Percentiles rank a stretch among this genome's conserved stretches.
These are phyloP conservation scores for Nematocida minor DNA, from an alignment of 371 early-diverging fungal species.

Conservation along the genomic window DNA sequence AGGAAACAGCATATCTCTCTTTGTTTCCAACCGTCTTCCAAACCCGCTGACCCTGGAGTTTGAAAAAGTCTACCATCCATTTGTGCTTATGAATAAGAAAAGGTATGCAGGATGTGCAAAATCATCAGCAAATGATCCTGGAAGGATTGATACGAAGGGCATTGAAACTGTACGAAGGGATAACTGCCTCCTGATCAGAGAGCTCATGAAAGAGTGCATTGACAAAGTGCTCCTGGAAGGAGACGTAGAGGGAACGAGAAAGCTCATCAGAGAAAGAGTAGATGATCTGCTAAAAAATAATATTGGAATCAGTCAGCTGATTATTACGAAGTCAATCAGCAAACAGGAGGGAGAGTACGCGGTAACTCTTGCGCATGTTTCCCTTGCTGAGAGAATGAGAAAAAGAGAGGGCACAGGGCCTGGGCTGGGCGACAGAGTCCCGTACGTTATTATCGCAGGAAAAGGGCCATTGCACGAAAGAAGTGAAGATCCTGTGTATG, in stretches of 20 bases:
- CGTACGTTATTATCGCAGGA: conserved; percentile 89
- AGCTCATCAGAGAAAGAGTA: conserved; percentile 79
- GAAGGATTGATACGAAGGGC: conserved; percentile 94
- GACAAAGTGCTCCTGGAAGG: conserved; percentile 80
- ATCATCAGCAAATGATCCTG: conserved; percentile 76
- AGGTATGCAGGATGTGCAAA: conserved; percentile 83
- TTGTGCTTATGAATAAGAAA: conserved; percentile 95
- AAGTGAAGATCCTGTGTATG: conserved; percentile 96
- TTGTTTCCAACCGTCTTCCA: conserved; percentile 77
- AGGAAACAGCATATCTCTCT: conserved; percentile 67
- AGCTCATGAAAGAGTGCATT: conserved; percentile 84
- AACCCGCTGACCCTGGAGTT: conserved; percentile 95
- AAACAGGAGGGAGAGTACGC: conserved; percentile 83
- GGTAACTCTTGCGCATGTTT: conserved; percentile 89
- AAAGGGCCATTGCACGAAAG: conserved; percentile 84
- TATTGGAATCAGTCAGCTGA: conserved; percentile 87
- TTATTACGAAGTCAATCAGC: conserved; percentile 90
- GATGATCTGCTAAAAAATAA: conserved; percentile 84
- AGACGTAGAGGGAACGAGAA: conserved; percentile 79
- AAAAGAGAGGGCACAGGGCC: conserved; percentile 84
- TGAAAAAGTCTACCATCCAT: conserved; percentile 96
- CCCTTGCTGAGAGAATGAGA: conserved; percentile 87
- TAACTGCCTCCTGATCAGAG: conserved; percentile 84
- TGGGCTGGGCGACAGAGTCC: conserved; percentile 92
- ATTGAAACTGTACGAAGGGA: conserved; percentile 99